A percentile compares a stretch with the other conserved stretches of the same genome.
Conservation (phyloP, 2,329 filamentous ascomycete species). For the Myrmaecium sp. region DNA sequence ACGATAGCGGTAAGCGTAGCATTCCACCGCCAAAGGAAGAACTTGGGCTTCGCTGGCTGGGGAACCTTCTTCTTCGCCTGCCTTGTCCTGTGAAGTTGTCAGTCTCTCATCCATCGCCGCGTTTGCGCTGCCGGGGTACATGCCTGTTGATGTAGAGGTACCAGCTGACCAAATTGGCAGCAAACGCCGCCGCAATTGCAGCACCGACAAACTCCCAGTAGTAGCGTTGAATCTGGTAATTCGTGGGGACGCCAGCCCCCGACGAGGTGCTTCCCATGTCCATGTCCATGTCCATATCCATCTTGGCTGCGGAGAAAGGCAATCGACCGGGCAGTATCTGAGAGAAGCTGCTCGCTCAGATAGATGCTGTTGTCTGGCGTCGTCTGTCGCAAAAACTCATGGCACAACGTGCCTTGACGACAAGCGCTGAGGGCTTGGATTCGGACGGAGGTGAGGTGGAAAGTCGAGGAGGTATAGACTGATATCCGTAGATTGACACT, state of each 20-base stretch:
- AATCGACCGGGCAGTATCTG: too few species aligned
- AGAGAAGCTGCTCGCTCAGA: too few species aligned
- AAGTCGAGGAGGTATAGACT: too few species aligned
- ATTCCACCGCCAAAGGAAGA: conserved; percentile 27
- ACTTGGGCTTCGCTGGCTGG: conserved; percentile 37
- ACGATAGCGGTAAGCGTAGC: conserved; percentile 37
- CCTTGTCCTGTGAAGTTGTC: too few species aligned
- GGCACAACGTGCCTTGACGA: too few species aligned
- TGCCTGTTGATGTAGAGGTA: conserved; percentile 33
- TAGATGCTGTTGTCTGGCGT: too few species aligned
- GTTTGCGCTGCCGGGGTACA: too few species aligned
- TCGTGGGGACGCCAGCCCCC: conserved; percentile 25
- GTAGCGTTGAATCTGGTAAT: conserved; percentile 31
- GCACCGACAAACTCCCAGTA: conserved; percentile 36
- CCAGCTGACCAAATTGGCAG: conserved; percentile 30
- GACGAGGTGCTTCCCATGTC: conserved; percentile 25
- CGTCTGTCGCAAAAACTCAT: too few species aligned
- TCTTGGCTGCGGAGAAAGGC: conserved; percentile 7
- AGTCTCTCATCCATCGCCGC: too few species aligned
- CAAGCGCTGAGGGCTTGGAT: too few species aligned
- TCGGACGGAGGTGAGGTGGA: too few species aligned
- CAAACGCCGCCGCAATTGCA: conserved; percentile 25
- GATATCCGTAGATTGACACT: too few species aligned
- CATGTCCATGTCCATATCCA: conserved; percentile 7
- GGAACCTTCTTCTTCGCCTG: conserved; percentile 18